Conservation (phyloP, 2,329 filamentous ascomycete genomes). For the Mycogone perniciosa region DNA sequence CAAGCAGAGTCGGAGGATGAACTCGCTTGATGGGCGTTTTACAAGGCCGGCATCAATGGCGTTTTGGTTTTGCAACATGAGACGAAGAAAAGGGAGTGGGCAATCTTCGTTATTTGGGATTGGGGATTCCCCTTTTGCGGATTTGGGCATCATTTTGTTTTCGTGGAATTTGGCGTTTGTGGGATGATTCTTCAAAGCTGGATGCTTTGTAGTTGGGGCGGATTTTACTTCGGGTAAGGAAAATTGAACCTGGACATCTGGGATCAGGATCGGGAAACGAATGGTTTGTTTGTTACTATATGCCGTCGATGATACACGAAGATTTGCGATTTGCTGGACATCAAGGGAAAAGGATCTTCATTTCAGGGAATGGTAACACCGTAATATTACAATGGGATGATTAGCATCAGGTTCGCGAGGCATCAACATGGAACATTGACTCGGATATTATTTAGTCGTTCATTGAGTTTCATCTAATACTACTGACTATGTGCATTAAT, state of each 20-base stretch:
- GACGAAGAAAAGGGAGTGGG: not conserved
- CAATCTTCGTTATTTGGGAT: not conserved
- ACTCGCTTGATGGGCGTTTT: conserved; percentile 4
- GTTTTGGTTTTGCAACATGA: too few relatives aligned
- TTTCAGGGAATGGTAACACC: not conserved
- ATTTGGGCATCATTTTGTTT: not conserved
- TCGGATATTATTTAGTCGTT: too few relatives aligned
- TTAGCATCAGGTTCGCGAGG: too few relatives aligned
- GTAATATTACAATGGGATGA: too few relatives aligned
- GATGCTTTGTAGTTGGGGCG: not conserved
- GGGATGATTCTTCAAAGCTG: not conserved
- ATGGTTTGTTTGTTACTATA: not conserved
- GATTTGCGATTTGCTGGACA: not conserved
- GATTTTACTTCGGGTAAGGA: not conserved
- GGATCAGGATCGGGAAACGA: not conserved
- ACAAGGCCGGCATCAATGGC: too few relatives aligned
- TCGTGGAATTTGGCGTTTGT: not conserved
- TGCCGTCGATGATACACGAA: not conserved
- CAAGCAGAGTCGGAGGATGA: conserved; percentile 9
- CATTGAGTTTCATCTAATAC: too few relatives aligned
- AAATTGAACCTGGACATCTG: not conserved
- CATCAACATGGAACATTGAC: too few relatives aligned
- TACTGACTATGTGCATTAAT: too few relatives aligned
- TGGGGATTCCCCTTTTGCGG: not conserved
- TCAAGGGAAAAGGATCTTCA: not conserved